phyloP scores from a whole-genome alignment of 306 rosid species.

The Rosa rugosa region DNA sequence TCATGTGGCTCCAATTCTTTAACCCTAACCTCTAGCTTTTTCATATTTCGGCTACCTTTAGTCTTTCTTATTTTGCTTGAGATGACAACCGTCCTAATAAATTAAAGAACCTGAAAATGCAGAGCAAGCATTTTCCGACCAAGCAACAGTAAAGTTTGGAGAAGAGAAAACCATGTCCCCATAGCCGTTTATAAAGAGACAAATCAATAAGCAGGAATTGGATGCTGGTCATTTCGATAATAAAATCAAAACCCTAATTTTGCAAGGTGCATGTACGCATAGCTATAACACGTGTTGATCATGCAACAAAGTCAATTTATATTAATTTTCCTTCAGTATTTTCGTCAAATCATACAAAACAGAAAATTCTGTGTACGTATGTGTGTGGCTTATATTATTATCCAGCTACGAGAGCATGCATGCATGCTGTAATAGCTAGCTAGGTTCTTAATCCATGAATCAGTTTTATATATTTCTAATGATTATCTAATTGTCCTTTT shows the following conservation, averaged over 20 bases:
- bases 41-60: conserved; percentile 4
- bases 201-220: neutral
- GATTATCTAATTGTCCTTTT: neutral
- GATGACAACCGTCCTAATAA: neutral
- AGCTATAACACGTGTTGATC: conserved; percentile 6
- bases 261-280: conserved; percentile 17
- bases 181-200: neutral
- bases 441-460: neutral
- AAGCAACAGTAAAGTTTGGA: conserved; percentile 5
- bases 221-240: neutral
- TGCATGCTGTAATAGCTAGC: neutral
- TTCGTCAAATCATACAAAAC: neutral
- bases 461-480: neutral
- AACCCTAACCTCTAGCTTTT: neutral
- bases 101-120: conserved; percentile 4
- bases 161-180: conserved; percentile 16
- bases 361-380: neutral
- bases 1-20: conserved; percentile 12
- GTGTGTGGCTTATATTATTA: neutral
- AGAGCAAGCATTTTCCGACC: neutral
- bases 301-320: neutral
- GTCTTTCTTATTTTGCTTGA: conserved; percentile 9
- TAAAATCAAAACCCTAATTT: neutral
- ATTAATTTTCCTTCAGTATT: neutral
- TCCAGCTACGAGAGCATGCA: neutral